Evolutionary conservation across 352 stramenopile genomes (phyloP).

Genomic region (Thraustotheca clavata): DNA sequence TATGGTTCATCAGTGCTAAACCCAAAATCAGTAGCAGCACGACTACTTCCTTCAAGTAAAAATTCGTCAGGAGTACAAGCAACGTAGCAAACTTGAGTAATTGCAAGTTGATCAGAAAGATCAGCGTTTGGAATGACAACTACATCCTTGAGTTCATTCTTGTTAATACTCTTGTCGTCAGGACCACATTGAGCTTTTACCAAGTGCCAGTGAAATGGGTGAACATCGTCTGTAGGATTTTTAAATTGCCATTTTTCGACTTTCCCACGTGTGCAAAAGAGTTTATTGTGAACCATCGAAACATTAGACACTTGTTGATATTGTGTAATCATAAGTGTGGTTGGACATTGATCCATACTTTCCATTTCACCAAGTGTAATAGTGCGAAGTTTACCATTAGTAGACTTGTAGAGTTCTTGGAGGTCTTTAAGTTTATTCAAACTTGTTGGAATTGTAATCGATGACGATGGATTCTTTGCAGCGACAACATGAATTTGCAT

Average conservation of each 20-base stretch:
- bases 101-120: constrained; percentile 27
- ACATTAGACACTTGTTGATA: constrained; percentile 44
- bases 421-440: constrained; percentile 43
- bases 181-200: constrained; percentile 64
- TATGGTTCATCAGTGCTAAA: constrained; percentile 61
- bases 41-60: constrained; percentile 40
- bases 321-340: constrained; percentile 41
- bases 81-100: constrained; percentile 69
- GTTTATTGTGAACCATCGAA: constrained; percentile 35
- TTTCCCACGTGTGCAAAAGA: constrained; percentile 56
- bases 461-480: constrained; percentile 29
- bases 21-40: constrained; percentile 42
- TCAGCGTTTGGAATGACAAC: constrained; percentile 60
- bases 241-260: constrained; percentile 75
- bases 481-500: constrained; percentile 40
- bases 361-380: constrained; percentile 53
- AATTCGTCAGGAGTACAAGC: constrained; percentile 65
- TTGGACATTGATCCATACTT: constrained; percentile 30
- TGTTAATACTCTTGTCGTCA: constrained; percentile 52
- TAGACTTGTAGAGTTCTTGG: constrained; percentile 39
- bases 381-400: constrained; percentile 40
- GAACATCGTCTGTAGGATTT: constrained; percentile 63
- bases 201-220: constrained; percentile 72
- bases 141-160: constrained; percentile 63
- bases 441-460: constrained; percentile 32